A percentile compares a stretch with the other conserved stretches of the same genome.
phyloP scores from a whole-genome alignment of 1,284 basidiomycete species.

The Bondarzewia mesenterica region DNA sequence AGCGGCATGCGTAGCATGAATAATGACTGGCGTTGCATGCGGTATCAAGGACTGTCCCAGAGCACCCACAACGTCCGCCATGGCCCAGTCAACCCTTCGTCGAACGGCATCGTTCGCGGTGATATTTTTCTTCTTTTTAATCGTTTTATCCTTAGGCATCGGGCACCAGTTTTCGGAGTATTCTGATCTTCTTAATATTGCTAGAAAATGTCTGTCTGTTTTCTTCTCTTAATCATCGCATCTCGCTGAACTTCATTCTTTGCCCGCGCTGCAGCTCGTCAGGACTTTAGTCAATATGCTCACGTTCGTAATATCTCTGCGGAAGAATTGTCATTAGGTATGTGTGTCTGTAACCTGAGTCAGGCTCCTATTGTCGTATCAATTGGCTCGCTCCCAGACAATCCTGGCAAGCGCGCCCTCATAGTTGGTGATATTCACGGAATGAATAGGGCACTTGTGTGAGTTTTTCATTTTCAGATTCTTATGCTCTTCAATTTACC shows the following conservation, averaged over 20 bases:
- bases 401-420: conserved; percentile 49
- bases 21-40: too few relatives aligned
- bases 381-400: conserved; percentile 27
- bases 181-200: conserved; percentile 6
- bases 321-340: conserved; percentile 48
- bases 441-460: conserved; percentile 63
- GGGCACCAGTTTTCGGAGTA: conserved; percentile 10
- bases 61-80: background rate
- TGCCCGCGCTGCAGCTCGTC: conserved; percentile 25
- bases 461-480: conserved; percentile 17
- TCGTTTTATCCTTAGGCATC: conserved; percentile 28
- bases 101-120: conserved; percentile 17
- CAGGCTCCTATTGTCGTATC: background rate
- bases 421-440: conserved; percentile 84
- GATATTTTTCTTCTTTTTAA: conserved; percentile 33
- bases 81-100: conserved; percentile 4
- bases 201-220: background rate
- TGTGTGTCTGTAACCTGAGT: conserved; percentile 10
- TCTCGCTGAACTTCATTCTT: background rate
- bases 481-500: background rate
- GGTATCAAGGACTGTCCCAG: too few relatives aligned
- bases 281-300: conserved; percentile 50
- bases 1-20: too few relatives aligned
- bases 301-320: conserved; percentile 32
- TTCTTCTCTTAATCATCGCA: background rate